These are phyloP conservation scores for Salix udensis DNA, from an alignment of 345 rosid species.

Conservation along the genomic window DNA sequence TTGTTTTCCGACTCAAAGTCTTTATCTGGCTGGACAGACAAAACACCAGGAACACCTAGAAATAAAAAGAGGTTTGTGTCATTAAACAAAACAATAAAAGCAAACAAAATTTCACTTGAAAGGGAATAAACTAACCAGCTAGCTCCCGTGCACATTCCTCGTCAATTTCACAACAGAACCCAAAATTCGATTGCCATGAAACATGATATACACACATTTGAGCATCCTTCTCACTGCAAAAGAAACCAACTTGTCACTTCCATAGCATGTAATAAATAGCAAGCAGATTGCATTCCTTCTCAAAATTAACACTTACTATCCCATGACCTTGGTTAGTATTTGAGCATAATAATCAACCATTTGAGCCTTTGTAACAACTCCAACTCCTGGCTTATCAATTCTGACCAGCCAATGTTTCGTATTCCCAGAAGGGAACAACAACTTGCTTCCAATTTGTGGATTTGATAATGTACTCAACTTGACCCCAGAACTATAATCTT, in stretches of 20 bases:
- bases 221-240: constrained; percentile 74
- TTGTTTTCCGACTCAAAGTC: constrained; percentile 58
- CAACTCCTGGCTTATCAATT: constrained; percentile 66
- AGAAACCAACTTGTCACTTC: background rate
- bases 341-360: constrained; percentile 83
- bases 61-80: constrained; percentile 1
- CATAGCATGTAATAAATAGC: background rate
- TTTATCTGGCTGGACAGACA: constrained; percentile 69
- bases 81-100: constrained; percentile 9
- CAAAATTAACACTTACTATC: constrained; percentile 51
- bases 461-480: constrained; percentile 5
- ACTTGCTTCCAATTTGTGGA: constrained; percentile 24
- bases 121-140: constrained; percentile 48
- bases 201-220: constrained; percentile 88
- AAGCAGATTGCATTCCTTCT: background rate
- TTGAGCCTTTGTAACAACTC: constrained; percentile 81
- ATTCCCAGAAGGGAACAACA: constrained; percentile 56
- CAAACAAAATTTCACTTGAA: constrained; percentile 10
- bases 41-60: constrained; percentile 85
- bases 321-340: constrained; percentile 65
- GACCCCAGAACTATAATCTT: constrained; percentile 34
- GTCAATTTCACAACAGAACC: constrained; percentile 84
- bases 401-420: constrained; percentile 73
- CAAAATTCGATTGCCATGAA: constrained; percentile 73
- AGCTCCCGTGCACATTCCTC: constrained; percentile 63